Conservation (phyloP, 805 yeast genomes). For the Saturnispora galanensis region DNA sequence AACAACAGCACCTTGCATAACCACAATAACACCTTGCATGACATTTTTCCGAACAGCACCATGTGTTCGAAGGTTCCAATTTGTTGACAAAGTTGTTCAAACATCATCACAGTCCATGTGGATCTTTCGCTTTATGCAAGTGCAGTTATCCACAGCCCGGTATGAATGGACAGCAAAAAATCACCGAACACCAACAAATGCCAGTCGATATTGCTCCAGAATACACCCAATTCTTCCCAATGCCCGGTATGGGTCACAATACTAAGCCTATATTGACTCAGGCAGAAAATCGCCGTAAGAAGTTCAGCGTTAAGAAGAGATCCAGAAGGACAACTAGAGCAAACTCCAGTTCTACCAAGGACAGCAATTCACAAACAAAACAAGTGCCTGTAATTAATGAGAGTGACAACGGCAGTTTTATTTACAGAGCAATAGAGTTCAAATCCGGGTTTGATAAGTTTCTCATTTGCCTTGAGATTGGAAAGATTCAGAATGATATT, state of each 20-base stretch:
- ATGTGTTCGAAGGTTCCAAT: neutral
- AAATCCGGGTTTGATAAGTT: too few species aligned
- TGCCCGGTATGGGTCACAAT: conserved; percentile 18
- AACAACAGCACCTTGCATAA: too few species aligned
- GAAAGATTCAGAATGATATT: too few species aligned
- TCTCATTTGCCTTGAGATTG: too few species aligned
- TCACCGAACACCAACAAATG: neutral
- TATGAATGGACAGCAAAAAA: conserved; percentile 5
- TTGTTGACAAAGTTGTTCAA: conserved; percentile 3
- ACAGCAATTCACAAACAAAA: neutral
- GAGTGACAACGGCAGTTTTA: too few species aligned
- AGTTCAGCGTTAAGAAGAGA: conserved; percentile 11
- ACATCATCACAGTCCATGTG: neutral
- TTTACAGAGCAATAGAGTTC: too few species aligned
- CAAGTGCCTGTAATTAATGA: neutral
- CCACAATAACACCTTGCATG: too few species aligned
- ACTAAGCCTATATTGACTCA: conserved; percentile 10
- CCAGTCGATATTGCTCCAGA: conserved; percentile 11
- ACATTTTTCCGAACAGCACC: neutral
- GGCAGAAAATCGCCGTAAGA: conserved; percentile 11
- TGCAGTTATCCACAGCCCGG: conserved; percentile 6
- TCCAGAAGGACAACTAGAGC: conserved; percentile 6
- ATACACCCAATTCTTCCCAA: conserved; percentile 20
- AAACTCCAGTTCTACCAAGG: neutral
- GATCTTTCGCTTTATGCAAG: neutral